Evolutionary conservation across 1,139 yeast genomes (phyloP).

Genomic region (Kodamaea anthophila): DNA sequence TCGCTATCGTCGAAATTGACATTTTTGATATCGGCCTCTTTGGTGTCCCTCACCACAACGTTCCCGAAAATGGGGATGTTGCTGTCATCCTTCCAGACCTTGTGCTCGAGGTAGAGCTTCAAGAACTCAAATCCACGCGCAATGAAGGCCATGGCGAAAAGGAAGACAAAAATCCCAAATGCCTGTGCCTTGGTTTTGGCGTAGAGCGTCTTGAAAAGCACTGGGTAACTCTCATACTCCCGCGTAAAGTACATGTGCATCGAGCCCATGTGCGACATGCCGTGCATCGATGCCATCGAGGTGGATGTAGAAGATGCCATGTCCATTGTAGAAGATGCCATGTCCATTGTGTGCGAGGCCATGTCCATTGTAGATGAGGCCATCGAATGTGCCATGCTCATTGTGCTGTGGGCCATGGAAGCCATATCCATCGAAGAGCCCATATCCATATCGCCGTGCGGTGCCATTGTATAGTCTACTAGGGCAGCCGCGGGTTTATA

Average conservation of each 20-base stretch:
- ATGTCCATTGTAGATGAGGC: neutral
- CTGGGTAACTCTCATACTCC: slow-evolving; percentile 48
- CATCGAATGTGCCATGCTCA: neutral
- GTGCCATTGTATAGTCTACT: neutral
- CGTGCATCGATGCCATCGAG: neutral
- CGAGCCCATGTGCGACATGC: slow-evolving; percentile 10
- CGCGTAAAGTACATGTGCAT: slow-evolving; percentile 60
- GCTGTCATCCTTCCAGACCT: slow-evolving; percentile 39
- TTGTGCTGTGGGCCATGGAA: neutral
- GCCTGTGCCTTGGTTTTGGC: slow-evolving; percentile 57
- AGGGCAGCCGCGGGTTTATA: neutral
- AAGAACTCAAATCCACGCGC: slow-evolving; percentile 55
- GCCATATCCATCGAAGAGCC: neutral
- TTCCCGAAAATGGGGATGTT: slow-evolving; percentile 1
- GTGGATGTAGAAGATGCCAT: neutral
- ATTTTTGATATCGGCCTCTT: slow-evolving; percentile 2
- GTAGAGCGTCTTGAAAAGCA: slow-evolving; percentile 46
- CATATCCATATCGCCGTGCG: neutral
- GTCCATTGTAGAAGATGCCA: slow-evolving; percentile 1
- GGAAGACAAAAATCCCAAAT: slow-evolving; percentile 62
- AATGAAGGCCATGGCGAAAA: slow-evolving; percentile 52
- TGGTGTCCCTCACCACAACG: slow-evolving; percentile 1
- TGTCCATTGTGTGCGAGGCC: slow-evolving; percentile 1
- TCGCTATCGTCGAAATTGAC: slow-evolving; percentile 4
- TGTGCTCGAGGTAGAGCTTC: slow-evolving; percentile 59